phyloP scores from a whole-genome alignment of 2,329 filamentous ascomycete genomes.

The Fusarium sambucinum region DNA sequence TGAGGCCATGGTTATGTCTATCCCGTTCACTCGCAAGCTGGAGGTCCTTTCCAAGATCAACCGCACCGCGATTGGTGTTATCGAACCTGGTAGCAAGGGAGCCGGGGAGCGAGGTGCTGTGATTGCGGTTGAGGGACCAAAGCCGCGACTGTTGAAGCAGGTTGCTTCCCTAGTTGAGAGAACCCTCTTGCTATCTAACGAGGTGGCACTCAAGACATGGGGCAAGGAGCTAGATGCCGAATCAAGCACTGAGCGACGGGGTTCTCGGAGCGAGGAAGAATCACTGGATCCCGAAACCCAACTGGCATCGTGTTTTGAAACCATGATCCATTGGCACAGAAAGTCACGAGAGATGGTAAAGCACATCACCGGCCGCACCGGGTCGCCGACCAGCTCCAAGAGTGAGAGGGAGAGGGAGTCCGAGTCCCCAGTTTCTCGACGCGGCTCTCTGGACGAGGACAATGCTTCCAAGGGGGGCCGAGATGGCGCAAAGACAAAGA shows the following conservation, averaged over 20 bases:
- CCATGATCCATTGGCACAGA: constrained; percentile 79
- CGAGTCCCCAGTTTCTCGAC: constrained; percentile 19
- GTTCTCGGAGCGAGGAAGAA: constrained; percentile 31
- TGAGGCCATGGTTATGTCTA: constrained; percentile 79
- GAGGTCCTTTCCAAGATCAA: constrained; percentile 81
- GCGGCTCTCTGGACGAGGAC: constrained; percentile 28
- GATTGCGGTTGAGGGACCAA: constrained; percentile 84
- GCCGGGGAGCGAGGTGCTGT: constrained; percentile 76
- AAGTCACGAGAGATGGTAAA: constrained; percentile 77
- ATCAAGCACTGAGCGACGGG: constrained; percentile 17
- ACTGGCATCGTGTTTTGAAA: constrained; percentile 72
- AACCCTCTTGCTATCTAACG: constrained; percentile 64
- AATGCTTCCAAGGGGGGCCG: constrained; percentile 5
- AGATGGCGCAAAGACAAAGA: constrained; percentile 41
- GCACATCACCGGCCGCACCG: constrained; percentile 57
- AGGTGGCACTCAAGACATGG: constrained; percentile 61
- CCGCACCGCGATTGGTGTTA: constrained; percentile 67
- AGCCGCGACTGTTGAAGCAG: constrained; percentile 61
- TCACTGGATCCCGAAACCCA: constrained; percentile 52
- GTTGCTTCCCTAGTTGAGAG: constrained; percentile 75
- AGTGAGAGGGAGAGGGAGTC: constrained; percentile 13
- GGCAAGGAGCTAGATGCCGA: constrained; percentile 49
- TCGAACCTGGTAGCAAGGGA: constrained; percentile 49
- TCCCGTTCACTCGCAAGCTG: constrained; percentile 81
- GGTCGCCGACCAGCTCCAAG: constrained; percentile 18